A percentile compares a stretch with the other conserved stretches of the same genome.
phyloP scores from a whole-genome alignment of 2,329 filamentous ascomycete species.

The Chaetomiaceae sp. region DNA sequence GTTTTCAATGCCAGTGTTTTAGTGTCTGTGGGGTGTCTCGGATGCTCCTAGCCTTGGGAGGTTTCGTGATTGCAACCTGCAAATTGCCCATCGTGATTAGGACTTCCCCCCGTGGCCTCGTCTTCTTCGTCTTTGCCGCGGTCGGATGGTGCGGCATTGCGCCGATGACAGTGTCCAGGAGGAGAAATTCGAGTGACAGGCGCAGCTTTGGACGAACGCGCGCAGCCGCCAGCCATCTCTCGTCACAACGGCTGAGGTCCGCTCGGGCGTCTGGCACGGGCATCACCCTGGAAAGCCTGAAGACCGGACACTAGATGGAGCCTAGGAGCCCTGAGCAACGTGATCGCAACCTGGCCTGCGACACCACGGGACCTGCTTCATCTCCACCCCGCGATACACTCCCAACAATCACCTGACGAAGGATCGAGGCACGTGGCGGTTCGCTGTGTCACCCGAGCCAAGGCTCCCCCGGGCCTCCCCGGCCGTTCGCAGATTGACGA shows the following conservation, averaged over 20 bases:
- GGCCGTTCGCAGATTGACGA: not conserved
- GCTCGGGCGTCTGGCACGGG: not conserved
- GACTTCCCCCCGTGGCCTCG: too few relatives aligned
- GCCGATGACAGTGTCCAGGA: too few relatives aligned
- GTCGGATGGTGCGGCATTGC: not conserved
- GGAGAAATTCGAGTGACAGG: too few relatives aligned
- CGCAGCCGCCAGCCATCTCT: too few relatives aligned
- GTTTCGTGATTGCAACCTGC: not conserved
- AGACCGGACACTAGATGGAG: too few relatives aligned
- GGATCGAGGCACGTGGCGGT: slow-evolving; percentile 14
- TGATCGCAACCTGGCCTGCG: not conserved
- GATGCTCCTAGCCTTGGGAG: not conserved
- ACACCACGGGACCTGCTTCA: slow-evolving; percentile 10
- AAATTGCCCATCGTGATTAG: not conserved
- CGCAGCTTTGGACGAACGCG: too few relatives aligned
- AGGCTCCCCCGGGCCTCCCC: not conserved
- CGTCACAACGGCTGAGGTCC: too few relatives aligned
- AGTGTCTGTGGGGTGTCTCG: slow-evolving; percentile 8
- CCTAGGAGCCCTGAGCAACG: not conserved
- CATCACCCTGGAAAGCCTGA: not conserved
- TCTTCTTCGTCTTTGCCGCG: not conserved
- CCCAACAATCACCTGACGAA: slow-evolving; percentile 9
- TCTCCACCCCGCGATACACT: slow-evolving; percentile 8
- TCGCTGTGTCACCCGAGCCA: slow-evolving; percentile 8
- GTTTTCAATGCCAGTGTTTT: too few relatives aligned